phyloP scores from a whole-genome alignment of 23 red algal genomes.

The Gracilaria vermiculophylla region DNA sequence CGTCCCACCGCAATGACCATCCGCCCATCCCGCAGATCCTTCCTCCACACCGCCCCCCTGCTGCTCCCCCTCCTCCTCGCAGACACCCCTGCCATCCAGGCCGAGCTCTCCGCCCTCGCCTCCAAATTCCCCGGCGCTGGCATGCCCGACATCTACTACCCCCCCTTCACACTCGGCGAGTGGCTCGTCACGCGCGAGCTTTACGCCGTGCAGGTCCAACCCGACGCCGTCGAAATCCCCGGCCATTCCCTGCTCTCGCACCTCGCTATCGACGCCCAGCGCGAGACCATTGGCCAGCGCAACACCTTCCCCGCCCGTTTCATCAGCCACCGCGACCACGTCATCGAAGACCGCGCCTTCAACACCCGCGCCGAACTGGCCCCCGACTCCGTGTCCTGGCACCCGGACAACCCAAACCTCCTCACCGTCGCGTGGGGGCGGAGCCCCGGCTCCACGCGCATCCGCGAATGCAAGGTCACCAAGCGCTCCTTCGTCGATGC shows the following conservation, averaged over 20 bases:
- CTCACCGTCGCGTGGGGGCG: constrained; percentile 19
- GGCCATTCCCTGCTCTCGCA: constrained; percentile 9
- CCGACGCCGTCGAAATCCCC: neutral
- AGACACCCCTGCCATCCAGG: constrained; percentile 4
- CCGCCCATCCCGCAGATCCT: neutral
- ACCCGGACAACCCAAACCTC: constrained; percentile 53
- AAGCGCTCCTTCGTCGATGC: constrained; percentile 62
- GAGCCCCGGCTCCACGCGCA: neutral
- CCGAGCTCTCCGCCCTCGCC: constrained; percentile 37
- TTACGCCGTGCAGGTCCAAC: constrained; percentile 26
- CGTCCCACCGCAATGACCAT: neutral
- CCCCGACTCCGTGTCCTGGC: constrained; percentile 10
- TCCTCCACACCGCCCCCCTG: neutral
- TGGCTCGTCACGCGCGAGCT: constrained; percentile 57
- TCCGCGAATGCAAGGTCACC: constrained; percentile 63
- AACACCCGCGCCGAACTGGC: constrained; percentile 42
- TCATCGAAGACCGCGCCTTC: constrained; percentile 55
- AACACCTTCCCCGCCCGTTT: constrained; percentile 21
- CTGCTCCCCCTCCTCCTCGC: neutral
- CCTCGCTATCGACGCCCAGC: neutral
- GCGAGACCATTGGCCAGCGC: constrained; percentile 31
- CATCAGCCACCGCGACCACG: constrained; percentile 36
- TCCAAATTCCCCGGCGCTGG: constrained; percentile 69
- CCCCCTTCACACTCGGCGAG: constrained; percentile 44
- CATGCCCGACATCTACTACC: constrained; percentile 68